phyloP scores from a whole-genome alignment of 495 filamentous ascomycete species.

The Clohesyomyces aquaticus region DNA sequence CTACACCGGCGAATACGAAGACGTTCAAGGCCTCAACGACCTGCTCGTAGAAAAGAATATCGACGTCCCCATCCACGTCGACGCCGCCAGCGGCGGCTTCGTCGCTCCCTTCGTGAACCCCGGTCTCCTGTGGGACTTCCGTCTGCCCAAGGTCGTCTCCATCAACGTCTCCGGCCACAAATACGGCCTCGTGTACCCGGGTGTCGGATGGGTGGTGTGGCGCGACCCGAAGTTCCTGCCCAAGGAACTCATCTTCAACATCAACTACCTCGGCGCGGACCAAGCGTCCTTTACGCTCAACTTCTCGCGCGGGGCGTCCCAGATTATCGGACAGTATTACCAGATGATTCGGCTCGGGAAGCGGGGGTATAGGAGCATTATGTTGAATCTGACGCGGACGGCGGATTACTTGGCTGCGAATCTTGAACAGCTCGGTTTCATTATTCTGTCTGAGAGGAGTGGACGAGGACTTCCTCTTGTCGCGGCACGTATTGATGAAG shows the following conservation, averaged over 20 bases:
- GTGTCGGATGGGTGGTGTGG: conserved; percentile 93
- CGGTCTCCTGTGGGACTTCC: conserved; percentile 83
- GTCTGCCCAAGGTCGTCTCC: conserved; percentile 79
- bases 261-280: conserved; percentile 93
- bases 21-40: conserved; percentile 87
- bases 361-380: conserved; percentile 82
- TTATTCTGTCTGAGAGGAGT: conserved; percentile 76
- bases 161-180: conserved; percentile 96
- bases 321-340: conserved; percentile 96
- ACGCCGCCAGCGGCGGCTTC: conserved; percentile 88
- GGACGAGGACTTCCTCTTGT: conserved; percentile 83
- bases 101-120: conserved; percentile 87
- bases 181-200: conserved; percentile 80
- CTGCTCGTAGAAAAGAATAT: conserved; percentile 70
- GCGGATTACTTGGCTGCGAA: conserved; percentile 75
- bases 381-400: conserved; percentile 82
- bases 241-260: conserved; percentile 92
- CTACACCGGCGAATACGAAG: conserved; percentile 95
- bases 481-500: conserved; percentile 72
- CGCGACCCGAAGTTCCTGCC: conserved; percentile 80
- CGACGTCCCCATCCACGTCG: conserved; percentile 85
- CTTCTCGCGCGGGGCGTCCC: conserved; percentile 89
- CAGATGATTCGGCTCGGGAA: conserved; percentile 91
- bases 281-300: conserved; percentile 98
- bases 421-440: conserved; percentile 73